Evolutionary conservation across 441 rosid species (phyloP).

Genomic region (Arabidopsis lyrata): DNA sequence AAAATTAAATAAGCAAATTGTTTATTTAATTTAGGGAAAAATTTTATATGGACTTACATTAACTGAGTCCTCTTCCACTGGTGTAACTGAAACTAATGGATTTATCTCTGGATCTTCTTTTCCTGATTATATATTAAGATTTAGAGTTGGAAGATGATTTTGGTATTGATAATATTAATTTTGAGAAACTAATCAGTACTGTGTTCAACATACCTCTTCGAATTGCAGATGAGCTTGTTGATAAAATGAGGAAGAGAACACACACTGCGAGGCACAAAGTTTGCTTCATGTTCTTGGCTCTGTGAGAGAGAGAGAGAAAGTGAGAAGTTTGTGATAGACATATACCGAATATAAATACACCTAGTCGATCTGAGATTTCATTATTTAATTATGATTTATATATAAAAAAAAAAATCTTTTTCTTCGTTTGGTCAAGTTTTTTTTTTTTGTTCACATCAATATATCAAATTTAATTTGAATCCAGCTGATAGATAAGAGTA

Average conservation of each 20-base stretch:
- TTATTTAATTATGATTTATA: neutral
- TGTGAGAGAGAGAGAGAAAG: slow-evolving; percentile 12
- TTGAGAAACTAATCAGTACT: neutral
- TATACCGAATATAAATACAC: slow-evolving; percentile 27
- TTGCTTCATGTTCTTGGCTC: slow-evolving; percentile 57
- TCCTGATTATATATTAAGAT: slow-evolving; percentile 40
- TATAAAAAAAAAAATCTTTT: neutral
- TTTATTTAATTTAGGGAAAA: neutral
- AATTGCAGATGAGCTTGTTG: slow-evolving; percentile 49
- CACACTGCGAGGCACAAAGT: slow-evolving; percentile 41
- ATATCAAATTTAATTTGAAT: neutral
- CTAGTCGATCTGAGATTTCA: slow-evolving; percentile 7
- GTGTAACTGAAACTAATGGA: slow-evolving; percentile 36
- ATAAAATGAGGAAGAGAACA: slow-evolving; percentile 51
- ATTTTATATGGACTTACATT: slow-evolving; percentile 42
- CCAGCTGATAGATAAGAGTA: neutral
- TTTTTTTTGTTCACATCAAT: neutral
- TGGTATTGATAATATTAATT: neutral
- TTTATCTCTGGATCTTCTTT: slow-evolving; percentile 44
- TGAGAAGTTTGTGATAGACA: neutral
- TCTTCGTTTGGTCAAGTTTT: neutral
- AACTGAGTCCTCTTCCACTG: slow-evolving; percentile 45
- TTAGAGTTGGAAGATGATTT: slow-evolving; percentile 17
- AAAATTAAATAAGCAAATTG: neutral
- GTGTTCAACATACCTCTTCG: slow-evolving; percentile 48